Percentiles rank a stretch among this genome's conserved stretches.
Conservation (phyloP, 2,329 filamentous ascomycete genomes). For the Akanthomyces lecanii region DNA sequence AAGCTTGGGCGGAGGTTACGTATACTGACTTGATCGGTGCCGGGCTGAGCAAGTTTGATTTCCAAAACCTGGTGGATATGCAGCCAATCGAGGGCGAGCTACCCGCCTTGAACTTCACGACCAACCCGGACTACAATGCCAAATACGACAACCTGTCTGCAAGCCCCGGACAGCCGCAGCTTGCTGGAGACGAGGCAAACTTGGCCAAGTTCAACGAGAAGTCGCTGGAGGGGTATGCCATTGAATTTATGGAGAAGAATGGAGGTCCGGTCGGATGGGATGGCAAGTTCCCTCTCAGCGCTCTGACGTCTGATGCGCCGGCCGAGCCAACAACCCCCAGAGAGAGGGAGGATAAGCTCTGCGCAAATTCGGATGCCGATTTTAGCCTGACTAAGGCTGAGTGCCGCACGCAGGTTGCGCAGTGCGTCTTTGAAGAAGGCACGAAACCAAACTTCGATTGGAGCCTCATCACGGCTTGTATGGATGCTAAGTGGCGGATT, state of each 20-base stretch:
- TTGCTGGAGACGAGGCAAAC: neutral
- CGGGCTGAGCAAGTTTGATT: neutral
- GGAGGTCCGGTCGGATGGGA: neutral
- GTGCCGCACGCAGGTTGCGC: neutral
- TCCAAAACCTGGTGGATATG: neutral
- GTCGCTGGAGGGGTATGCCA: neutral
- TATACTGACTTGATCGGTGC: neutral
- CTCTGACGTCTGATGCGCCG: neutral
- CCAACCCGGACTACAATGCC: neutral
- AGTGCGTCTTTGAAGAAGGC: neutral
- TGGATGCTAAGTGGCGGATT: neutral
- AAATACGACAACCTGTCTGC: neutral
- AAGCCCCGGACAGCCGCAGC: slow-evolving; percentile 6
- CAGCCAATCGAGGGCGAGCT: neutral
- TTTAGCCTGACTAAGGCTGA: neutral
- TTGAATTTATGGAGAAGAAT: slow-evolving; percentile 7
- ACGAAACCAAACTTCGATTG: neutral
- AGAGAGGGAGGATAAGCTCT: neutral
- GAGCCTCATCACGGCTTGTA: neutral
- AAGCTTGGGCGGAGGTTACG: neutral
- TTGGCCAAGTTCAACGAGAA: neutral
- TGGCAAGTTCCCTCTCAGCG: neutral
- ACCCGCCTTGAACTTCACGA: neutral
- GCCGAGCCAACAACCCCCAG: neutral
- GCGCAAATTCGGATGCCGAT: neutral